A percentile compares a stretch with the other conserved stretches of the same genome.
phyloP scores from a whole-genome alignment of 106 monocot species.

The Acorus gramineus region DNA sequence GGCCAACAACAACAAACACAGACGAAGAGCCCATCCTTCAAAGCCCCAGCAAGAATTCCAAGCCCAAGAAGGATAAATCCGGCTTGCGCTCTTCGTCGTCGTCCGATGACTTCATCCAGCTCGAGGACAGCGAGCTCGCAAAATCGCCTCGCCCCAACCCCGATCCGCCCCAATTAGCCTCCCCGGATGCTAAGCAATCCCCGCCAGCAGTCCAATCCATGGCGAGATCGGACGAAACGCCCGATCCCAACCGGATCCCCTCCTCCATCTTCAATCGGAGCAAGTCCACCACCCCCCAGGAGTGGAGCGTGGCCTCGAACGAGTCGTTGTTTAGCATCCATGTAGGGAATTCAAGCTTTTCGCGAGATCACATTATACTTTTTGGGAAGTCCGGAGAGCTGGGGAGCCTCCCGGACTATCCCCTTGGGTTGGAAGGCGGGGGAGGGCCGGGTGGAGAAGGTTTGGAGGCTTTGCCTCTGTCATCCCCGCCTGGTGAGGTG shows the following conservation, averaged over 20 bases:
- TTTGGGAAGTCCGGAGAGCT: conserved; percentile 35
- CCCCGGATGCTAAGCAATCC: conserved; percentile 3
- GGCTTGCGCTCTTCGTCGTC: too few species aligned
- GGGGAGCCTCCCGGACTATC: conserved; percentile 1
- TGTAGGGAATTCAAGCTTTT: conserved; percentile 21
- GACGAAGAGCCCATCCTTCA: too few species aligned
- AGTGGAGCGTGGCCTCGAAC: conserved; percentile 84
- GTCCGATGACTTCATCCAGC: too few species aligned
- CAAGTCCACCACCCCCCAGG: conserved; percentile 40
- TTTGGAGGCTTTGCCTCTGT: not conserved
- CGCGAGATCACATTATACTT: conserved; percentile 20
- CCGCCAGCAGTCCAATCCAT: conserved; percentile 17
- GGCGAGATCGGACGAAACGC: conserved; percentile 18
- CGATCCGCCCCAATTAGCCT: too few species aligned
- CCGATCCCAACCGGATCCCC: conserved; percentile 66
- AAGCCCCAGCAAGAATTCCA: too few species aligned
- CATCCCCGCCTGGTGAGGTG: not conserved
- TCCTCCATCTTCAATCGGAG: conserved; percentile 45
- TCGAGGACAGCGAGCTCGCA: too few species aligned
- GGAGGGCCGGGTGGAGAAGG: not conserved
- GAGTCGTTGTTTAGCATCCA: conserved; percentile 84
- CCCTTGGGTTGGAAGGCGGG: not conserved
- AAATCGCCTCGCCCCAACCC: too few species aligned
- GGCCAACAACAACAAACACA: too few species aligned
- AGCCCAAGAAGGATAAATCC: too few species aligned